Evolutionary conservation across 306 rosid genomes (phyloP), one percentile per base, ranked within the genome.

Genomic region (Arachis hypogaea): DNA sequence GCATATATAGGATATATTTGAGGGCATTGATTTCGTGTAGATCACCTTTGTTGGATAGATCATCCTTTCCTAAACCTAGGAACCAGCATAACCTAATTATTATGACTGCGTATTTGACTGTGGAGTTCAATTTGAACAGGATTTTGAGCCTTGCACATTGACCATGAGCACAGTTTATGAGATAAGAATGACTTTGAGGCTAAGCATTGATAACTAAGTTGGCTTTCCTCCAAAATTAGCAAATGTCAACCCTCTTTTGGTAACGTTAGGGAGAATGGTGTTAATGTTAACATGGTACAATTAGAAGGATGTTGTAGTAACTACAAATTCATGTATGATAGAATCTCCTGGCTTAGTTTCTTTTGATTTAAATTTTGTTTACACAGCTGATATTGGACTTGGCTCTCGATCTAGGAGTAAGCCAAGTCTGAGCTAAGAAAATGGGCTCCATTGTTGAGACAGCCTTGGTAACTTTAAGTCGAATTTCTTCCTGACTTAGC

Each of bases 231-330:
- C 38, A 33, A 33, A 33, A 33, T 33, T 33, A 33, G 38, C 38
- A 4, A 33, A 33, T 33, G 38, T 33, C 38, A 33, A 33, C 4
- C 14, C 52, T 47, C 52, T 4, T 47, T 47, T 47, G 52, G 12
- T 47, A 28, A 47, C 74, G 7, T 5, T 14, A 36, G 68, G 9
- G 44, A 0, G 28, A 9, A 6, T 77, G 64, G 11, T 7, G 29
- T 38, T 60, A 36, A 33, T 33, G 46, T 7, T 10, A 55, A 59
- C 47, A 55, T 46, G 7, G 47, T 75, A 7, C 7, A 11, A 11
- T 9, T 6, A 56, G 73, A 74, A 64, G 33, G 50, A 45, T 75
- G 28, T 3, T 40, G 41, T 2, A 16, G 63, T 36, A 63, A 49
- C 47, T 59, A 45, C 66, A 11, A 33, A 36, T 59, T 67, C 55